Conservation (phyloP, 805 yeast genomes). For the Candida railenensis region DNA sequence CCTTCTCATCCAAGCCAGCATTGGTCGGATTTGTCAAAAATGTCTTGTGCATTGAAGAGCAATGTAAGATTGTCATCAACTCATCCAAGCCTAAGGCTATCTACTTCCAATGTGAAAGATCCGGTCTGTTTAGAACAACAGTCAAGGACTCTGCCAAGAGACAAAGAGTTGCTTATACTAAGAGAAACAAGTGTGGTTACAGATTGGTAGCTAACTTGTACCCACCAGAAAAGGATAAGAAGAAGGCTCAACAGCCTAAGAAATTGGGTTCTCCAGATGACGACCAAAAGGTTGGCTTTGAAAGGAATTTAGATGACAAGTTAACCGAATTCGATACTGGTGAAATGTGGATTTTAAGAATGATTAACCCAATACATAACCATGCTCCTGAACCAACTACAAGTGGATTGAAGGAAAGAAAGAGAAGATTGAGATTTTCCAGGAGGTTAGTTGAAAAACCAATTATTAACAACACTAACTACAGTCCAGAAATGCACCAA, state of each 20-base stretch:
- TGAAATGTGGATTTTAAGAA: conserved; percentile 47
- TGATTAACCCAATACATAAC: conserved; percentile 46
- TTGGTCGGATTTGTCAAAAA: conserved; percentile 36
- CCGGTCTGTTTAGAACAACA: conserved; percentile 46
- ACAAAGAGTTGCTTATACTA: conserved; percentile 47
- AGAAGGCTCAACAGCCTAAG: conserved; percentile 21
- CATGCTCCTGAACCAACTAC: conserved; percentile 42
- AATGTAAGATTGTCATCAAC: conserved; percentile 45
- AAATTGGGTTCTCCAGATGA: conserved; percentile 13
- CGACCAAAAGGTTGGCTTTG: conserved; percentile 18
- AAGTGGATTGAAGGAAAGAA: conserved; percentile 19
- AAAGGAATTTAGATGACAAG: conserved; percentile 27
- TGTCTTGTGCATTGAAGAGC: conserved; percentile 34
- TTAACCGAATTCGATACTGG: conserved; percentile 21
- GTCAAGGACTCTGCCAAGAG: conserved; percentile 45
- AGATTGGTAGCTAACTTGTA: conserved; percentile 43
- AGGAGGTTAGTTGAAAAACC: conserved; percentile 47
- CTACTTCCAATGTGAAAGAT: conserved; percentile 46
- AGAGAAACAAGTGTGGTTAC: conserved; percentile 46
- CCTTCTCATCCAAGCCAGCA: conserved; percentile 25
- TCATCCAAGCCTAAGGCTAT: conserved; percentile 49
- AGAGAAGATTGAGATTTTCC: conserved; percentile 38
- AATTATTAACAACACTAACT: conserved; percentile 13
- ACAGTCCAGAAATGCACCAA: conserved; percentile 8
- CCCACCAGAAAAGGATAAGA: conserved; percentile 45